Evolutionary conservation across 306 rosid genomes (phyloP).

Genomic region (Vicia sativa): DNA sequence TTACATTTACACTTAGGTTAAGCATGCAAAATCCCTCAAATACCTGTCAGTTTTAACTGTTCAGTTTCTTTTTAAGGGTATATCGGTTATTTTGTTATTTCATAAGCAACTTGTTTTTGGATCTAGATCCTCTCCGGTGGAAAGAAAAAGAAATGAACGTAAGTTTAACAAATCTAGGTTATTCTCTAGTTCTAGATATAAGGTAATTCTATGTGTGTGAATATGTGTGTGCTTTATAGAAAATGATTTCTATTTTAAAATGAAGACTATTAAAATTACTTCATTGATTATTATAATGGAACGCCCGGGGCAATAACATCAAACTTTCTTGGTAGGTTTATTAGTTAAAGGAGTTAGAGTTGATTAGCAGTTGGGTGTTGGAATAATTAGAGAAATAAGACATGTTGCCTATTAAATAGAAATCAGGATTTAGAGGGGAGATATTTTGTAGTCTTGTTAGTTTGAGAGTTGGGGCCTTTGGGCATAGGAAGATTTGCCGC

Average conservation of each 20-base stretch:
- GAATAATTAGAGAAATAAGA: conserved; percentile 1
- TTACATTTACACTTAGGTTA: too few species aligned
- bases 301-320: too few species aligned
- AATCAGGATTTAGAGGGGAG: not conserved
- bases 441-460: not conserved
- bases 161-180: not conserved
- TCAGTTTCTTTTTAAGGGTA: too few species aligned
- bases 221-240: not conserved
- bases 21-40: too few species aligned
- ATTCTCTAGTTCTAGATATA: not conserved
- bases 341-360: not conserved
- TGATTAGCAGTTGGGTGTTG: not conserved
- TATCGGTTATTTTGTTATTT: too few species aligned
- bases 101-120: too few species aligned
- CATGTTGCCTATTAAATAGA: not conserved
- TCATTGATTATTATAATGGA: not conserved
- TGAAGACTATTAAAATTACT: not conserved
- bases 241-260: not conserved
- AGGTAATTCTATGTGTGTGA: not conserved
- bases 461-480: conserved; percentile 7
- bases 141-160: not conserved
- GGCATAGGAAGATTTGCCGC: not conserved
- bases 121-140: too few species aligned
- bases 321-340: too few species aligned
- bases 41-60: too few species aligned